These are phyloP conservation scores for Massarina eburnea DNA, from an alignment of 2,329 filamentous ascomycete species.

Conservation along the genomic window DNA sequence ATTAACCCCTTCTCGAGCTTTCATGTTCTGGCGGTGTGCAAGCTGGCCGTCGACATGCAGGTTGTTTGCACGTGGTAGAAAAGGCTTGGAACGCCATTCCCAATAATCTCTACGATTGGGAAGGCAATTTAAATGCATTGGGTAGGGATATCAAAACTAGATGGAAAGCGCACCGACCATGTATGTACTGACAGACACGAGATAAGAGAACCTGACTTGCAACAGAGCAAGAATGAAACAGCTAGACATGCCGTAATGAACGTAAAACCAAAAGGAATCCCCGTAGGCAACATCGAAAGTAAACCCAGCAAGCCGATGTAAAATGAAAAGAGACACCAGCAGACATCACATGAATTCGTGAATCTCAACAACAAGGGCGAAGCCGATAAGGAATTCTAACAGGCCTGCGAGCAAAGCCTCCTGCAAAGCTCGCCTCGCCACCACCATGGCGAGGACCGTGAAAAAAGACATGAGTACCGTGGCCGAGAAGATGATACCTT, in stretches of 20 bases:
- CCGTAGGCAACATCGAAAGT: background rate
- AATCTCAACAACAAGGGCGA: slow-evolving; percentile 25
- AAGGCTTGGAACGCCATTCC: no score
- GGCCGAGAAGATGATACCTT: slow-evolving; percentile 22
- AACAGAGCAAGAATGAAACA: no score
- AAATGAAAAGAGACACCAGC: background rate
- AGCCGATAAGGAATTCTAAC: slow-evolving; percentile 23
- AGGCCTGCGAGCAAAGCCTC: slow-evolving; percentile 28
- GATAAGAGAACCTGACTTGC: background rate
- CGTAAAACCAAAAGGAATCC: no score
- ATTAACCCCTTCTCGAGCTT: no score
- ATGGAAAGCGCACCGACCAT: no score
- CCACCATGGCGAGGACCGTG: slow-evolving; percentile 22
- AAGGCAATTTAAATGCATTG: no score
- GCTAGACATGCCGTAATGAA: no score
- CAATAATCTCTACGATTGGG: no score
- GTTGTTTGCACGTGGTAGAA: no score
- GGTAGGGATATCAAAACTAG: no score
- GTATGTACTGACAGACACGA: background rate
- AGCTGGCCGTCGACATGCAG: no score
- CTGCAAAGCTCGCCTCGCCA: slow-evolving; percentile 19
- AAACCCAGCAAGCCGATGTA: background rate
- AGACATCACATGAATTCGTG: slow-evolving; percentile 18
- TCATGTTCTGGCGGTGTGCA: no score
- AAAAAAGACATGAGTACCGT: slow-evolving; percentile 19